phyloP scores from a whole-genome alignment of 1,284 basidiomycete genomes.

The Puccinia novopanici region DNA sequence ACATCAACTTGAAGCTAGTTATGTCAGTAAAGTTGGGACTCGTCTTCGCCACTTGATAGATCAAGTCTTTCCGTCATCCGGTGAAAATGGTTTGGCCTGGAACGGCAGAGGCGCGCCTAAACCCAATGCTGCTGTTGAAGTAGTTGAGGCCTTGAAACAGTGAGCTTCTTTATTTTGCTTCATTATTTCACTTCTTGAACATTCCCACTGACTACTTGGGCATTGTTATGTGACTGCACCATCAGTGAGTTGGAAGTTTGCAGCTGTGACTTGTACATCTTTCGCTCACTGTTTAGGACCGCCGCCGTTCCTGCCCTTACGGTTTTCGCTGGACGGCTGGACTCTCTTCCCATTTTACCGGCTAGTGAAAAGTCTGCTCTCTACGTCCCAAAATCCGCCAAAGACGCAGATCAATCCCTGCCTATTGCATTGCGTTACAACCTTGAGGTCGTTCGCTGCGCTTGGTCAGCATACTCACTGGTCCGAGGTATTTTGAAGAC shows the following conservation, averaged over 20 bases:
- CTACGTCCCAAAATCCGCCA: constrained; percentile 36
- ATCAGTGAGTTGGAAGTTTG: constrained; percentile 36
- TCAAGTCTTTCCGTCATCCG: constrained; percentile 39
- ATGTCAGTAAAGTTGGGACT: constrained; percentile 47
- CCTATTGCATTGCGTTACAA: constrained; percentile 32
- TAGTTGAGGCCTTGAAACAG: constrained; percentile 39
- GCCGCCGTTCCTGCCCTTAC: constrained; percentile 43
- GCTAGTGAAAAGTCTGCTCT: constrained; percentile 20
- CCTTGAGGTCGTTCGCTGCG: constrained; percentile 36
- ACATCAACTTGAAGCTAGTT: constrained; percentile 46
- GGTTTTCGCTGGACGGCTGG: constrained; percentile 33
- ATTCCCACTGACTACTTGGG: too few species aligned
- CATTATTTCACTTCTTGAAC: not conserved
- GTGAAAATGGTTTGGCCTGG: constrained; percentile 39
- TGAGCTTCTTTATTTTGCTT: not conserved
- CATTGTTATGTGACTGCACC: not conserved
- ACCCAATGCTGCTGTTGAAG: constrained; percentile 23
- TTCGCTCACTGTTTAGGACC: constrained; percentile 33
- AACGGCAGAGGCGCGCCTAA: constrained; percentile 33
- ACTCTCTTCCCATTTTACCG: constrained; percentile 21
- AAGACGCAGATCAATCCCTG: constrained; percentile 36
- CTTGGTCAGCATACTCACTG: constrained; percentile 26
- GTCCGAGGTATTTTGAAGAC: constrained; percentile 11
- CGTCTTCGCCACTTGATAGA: constrained; percentile 37
- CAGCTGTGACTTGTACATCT: constrained; percentile 45